Base-by-base conservation (phyloP, 2,329 filamentous ascomycete genomes). In the Fusarium robinianum region DNA sequence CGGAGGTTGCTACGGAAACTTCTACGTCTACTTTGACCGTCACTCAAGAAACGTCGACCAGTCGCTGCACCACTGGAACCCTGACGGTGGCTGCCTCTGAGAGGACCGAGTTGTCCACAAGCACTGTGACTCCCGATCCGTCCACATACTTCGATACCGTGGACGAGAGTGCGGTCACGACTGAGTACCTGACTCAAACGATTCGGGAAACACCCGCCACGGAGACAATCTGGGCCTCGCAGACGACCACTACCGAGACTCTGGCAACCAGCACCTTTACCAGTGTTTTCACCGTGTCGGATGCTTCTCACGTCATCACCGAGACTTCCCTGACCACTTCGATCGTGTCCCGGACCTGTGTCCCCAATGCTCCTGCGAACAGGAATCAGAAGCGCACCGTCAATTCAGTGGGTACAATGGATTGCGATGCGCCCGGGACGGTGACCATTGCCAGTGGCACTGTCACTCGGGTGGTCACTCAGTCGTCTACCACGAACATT, bases 31-130 rank as follows among this genome's bases (percentile, higher is more conserved):
- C 35, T 11, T 21, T 14, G 18, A 39, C n/a, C 17, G 18, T 39
- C 24, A 6, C 4, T 10, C 25, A 39, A 21, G 35, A 39, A 30
- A 30, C 35, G 11, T 22, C 8, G 25, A 39, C 35, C 8, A 16
- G 11, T 9, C 35, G 11, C 12, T 39, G 35, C 19, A 39, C 35
- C 35, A 30, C 35, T 10, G 35, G 35, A 5, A 39, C 35, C 18
- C 18, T 39, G 3, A 39, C 35, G 8, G 35, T 22, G 35, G 19
- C 25, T 10, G 35, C 25, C 11, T 6, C n/a, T 3, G n/a, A 21
- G 17, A 14, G n/a, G 5, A 39, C 35, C 18, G 18, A 11, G 19
- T 39, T 14, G 6, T 5, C 12, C n/a, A 39, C 35, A 15, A 29
- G n/a, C 9, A 39, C 35, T 14, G 17, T 23, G 15, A 39, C 35